Conservation (phyloP, 306 rosid genomes). For the Glycine latifolia region DNA sequence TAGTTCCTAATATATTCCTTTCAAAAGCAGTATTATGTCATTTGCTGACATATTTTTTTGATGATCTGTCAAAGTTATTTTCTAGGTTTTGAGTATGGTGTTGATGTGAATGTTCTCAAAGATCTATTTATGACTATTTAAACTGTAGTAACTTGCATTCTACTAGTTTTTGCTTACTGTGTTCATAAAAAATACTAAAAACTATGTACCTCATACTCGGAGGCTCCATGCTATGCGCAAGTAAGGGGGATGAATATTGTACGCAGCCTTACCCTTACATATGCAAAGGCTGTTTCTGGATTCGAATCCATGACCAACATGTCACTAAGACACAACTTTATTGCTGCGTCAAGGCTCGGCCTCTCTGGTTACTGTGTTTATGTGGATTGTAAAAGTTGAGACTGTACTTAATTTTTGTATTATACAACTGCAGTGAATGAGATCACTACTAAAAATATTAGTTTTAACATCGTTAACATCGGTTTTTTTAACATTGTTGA, state of each 20-base stretch:
- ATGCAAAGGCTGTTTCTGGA: too few relatives aligned
- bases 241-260: too few relatives aligned
- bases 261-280: too few relatives aligned
- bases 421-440: slow-evolving; percentile 70
- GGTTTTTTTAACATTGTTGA: too few relatives aligned
- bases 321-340: too few relatives aligned
- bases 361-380: slow-evolving; percentile 23
- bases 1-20: slow-evolving; percentile 8
- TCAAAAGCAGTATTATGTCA: background rate
- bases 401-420: slow-evolving; percentile 23
- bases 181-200: too few relatives aligned
- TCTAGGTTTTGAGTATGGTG: slow-evolving; percentile 34
- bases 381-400: slow-evolving; percentile 35
- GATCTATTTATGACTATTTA: slow-evolving; percentile 15
- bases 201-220: too few relatives aligned
- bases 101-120: slow-evolving; percentile 36
- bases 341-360: too few relatives aligned
- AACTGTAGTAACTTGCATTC: slow-evolving; percentile 18
- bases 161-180: slow-evolving; percentile 33
- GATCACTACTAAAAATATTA: too few relatives aligned
- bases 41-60: slow-evolving; percentile 35
- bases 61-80: slow-evolving; percentile 40
- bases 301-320: too few relatives aligned
- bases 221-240: too few relatives aligned
- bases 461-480: too few relatives aligned